Evolutionary conservation across 176 grass and related monocot species (phyloP).

Genomic region (Carex littledalei): DNA sequence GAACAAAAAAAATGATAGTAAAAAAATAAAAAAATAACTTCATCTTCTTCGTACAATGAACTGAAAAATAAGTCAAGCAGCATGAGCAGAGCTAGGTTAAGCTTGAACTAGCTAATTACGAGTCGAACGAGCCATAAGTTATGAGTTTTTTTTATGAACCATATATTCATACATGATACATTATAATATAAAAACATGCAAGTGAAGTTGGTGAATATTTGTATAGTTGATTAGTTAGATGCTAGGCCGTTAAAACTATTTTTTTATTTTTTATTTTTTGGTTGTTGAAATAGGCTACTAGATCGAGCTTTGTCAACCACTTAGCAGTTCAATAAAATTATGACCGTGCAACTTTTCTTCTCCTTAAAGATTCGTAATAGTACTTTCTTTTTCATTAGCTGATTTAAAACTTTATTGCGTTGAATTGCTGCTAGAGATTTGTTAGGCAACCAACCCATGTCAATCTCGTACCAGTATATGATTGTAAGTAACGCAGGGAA

Average conservation of each 20-base stretch:
- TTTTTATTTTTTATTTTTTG: neutral
- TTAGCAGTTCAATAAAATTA: neutral
- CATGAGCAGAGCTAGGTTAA: no score
- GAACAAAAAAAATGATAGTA: no score
- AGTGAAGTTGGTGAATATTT: neutral
- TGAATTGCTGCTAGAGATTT: neutral
- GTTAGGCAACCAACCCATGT: neutral
- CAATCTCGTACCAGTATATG: neutral
- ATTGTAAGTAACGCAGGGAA: neutral
- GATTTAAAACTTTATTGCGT: neutral
- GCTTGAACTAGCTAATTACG: no score
- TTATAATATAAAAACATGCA: neutral
- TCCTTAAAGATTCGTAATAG: neutral
- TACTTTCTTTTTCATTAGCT: neutral
- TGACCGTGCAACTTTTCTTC: constrained; percentile 2
- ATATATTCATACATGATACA: neutral
- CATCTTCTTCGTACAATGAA: no score
- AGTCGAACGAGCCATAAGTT: no score
- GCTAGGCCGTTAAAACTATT: neutral
- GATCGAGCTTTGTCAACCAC: neutral
- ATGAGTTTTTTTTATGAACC: no score
- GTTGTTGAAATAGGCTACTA: neutral
- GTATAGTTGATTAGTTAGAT: neutral
- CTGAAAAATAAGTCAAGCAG: no score
- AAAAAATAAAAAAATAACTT: no score